Evolutionary conservation across 345 rosid species (phyloP).

Genomic region (Ceriops tagal): DNA sequence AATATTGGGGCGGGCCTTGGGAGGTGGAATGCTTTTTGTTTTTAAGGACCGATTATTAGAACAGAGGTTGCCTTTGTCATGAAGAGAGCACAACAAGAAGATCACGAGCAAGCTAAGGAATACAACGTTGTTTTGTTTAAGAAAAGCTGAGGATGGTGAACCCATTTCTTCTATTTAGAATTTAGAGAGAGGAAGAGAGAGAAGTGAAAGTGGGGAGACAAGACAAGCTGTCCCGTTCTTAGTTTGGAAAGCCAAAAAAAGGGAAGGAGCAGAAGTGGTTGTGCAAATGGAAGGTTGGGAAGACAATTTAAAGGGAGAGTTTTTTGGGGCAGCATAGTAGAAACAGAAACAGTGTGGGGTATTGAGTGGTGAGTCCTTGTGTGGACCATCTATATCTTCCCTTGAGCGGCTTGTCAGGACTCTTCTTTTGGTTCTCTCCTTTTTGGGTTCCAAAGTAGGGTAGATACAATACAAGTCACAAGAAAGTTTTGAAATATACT

Average conservation of each 20-base stretch:
- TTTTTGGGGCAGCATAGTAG: constrained; percentile 50
- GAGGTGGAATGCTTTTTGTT: constrained; percentile 27
- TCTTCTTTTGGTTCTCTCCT: constrained; percentile 22
- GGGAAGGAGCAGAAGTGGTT: constrained; percentile 38
- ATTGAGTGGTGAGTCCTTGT: constrained; percentile 28
- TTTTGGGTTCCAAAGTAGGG: constrained; percentile 17
- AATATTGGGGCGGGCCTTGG: constrained; percentile 27
- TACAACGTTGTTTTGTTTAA: constrained; percentile 38
- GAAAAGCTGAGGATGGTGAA: constrained; percentile 36
- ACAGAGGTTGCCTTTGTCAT: constrained; percentile 46
- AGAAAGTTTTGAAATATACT: constrained; percentile 23
- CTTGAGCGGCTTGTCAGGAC: constrained; percentile 16
- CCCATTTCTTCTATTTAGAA: constrained; percentile 39
- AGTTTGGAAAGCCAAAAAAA: not conserved
- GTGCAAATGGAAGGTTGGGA: constrained; percentile 38
- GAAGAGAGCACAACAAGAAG: constrained; percentile 56
- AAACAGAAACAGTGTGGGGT: constrained; percentile 17
- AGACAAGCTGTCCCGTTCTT: constrained; percentile 10
- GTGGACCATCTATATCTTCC: constrained; percentile 22
- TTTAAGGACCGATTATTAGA: constrained; percentile 38
- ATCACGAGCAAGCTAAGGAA: constrained; percentile 46
- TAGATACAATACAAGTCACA: constrained; percentile 26
- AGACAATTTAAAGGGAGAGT: constrained; percentile 63
- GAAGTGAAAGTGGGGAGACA: not conserved
- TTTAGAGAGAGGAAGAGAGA: constrained; percentile 1